These are phyloP conservation scores for Rosa lucieae DNA, from an alignment of 306 rosid genomes.

Conservation along the genomic window DNA sequence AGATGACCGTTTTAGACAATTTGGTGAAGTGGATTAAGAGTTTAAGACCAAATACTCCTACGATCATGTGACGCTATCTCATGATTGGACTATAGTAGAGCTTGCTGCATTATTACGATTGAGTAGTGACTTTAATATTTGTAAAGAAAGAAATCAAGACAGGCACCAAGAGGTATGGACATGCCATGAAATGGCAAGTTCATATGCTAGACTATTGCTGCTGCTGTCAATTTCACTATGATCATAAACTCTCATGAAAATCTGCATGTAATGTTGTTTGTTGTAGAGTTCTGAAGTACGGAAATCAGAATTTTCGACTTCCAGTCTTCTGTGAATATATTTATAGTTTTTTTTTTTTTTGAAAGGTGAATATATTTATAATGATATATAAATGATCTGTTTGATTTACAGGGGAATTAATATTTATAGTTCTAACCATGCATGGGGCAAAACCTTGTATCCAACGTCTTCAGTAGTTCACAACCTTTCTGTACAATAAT, in stretches of 20 bases:
- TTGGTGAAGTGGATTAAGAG: neutral
- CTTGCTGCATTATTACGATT: neutral
- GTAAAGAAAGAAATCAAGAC: neutral
- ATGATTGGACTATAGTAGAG: neutral
- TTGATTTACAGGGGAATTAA: neutral
- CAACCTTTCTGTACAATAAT: neutral
- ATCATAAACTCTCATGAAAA: neutral
- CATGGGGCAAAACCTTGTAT: neutral
- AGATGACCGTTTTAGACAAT: neutral
- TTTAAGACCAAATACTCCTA: neutral
- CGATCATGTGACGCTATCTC: neutral
- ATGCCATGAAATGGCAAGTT: neutral
- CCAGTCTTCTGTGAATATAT: neutral
- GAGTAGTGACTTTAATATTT: neutral
- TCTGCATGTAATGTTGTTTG: neutral
- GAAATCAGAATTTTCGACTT: neutral
- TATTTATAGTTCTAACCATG: neutral
- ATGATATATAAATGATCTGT: neutral
- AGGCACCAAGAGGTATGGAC: neutral
- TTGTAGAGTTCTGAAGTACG: neutral
- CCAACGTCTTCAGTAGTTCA: neutral
- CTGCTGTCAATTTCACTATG: neutral
- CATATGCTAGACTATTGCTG: neutral
- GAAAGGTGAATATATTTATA: neutral
- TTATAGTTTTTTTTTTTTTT: too few species aligned